Evolutionary conservation across 2,329 filamentous ascomycete genomes (phyloP).

Genomic region (Capronia epimyces): DNA sequence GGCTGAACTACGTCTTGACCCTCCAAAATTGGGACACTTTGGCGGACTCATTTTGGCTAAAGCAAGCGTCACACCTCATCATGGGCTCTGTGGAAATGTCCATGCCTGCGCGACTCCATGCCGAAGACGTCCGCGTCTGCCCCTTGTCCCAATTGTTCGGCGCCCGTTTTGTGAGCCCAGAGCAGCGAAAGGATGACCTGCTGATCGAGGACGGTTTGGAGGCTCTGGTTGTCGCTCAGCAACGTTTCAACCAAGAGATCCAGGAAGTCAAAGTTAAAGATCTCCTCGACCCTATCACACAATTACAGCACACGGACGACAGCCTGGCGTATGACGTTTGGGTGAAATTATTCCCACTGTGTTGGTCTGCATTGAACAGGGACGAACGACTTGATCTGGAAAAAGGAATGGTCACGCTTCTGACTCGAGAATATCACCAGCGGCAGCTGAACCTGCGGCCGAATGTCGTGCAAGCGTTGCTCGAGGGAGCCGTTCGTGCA

Average conservation of each 20-base stretch:
- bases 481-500: conserved; percentile 79
- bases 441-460: conserved; percentile 91
- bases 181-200: conserved; percentile 55
- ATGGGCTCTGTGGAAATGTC: conserved; percentile 87
- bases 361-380: conserved; percentile 79
- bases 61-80: conserved; percentile 88
- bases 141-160: conserved; percentile 68
- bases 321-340: conserved; percentile 82
- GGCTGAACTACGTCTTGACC: conserved; percentile 80
- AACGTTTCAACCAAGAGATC: conserved; percentile 76
- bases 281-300: conserved; percentile 79
- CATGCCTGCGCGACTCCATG: conserved; percentile 67
- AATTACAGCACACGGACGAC: conserved; percentile 84
- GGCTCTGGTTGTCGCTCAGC: conserved; percentile 67
- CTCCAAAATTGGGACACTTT: conserved; percentile 97
- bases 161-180: conserved; percentile 59
- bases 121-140: conserved; percentile 76
- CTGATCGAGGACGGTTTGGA: conserved; percentile 83
- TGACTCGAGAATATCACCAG: conserved; percentile 93
- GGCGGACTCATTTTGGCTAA: conserved; percentile 91
- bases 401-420: conserved; percentile 78
- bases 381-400: conserved; percentile 89
- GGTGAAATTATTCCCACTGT: conserved; percentile 85
- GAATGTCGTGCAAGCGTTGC: conserved; percentile 87
- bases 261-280: conserved; percentile 83